phyloP scores from a whole-genome alignment of 2,329 filamentous ascomycete species.

The Pseudogymnoascus sp. region DNA sequence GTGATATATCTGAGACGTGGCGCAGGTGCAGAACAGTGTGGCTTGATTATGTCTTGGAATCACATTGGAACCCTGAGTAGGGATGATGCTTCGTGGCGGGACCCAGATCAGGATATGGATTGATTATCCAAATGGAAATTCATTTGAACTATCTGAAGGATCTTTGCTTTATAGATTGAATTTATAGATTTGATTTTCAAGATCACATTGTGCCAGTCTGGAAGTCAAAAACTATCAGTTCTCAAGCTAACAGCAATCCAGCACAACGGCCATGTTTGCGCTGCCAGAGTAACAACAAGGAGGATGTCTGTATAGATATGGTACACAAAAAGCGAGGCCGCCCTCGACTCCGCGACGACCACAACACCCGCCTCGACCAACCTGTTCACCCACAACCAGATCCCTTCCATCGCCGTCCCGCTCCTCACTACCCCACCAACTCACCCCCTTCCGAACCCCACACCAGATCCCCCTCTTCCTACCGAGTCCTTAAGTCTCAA shows the following conservation, averaged over 20 bases:
- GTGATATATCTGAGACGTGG: not conserved
- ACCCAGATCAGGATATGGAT: not conserved
- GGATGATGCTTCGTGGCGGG: not conserved
- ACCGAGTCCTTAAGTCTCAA: constrained; percentile 47
- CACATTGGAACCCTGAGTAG: not conserved
- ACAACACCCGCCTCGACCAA: constrained; percentile 48
- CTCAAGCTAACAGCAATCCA: constrained; percentile 24
- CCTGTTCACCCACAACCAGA: constrained; percentile 36
- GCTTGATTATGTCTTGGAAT: not conserved
- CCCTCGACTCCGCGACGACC: constrained; percentile 66
- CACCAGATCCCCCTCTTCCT: constrained; percentile 27
- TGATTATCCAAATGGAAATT: not conserved
- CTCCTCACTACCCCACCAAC: constrained; percentile 30
- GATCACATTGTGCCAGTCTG: not conserved
- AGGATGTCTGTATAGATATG: constrained; percentile 74
- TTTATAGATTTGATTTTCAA: not conserved
- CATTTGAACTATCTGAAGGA: not conserved
- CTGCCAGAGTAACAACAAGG: constrained; percentile 68
- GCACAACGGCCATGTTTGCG: constrained; percentile 70
- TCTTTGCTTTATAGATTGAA: not conserved
- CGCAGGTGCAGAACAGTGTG: not conserved
- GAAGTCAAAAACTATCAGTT: not conserved
- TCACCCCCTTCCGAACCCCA: constrained; percentile 27
- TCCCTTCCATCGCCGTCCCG: constrained; percentile 29
- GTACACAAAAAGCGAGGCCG: constrained; percentile 79